These are phyloP conservation scores for Lactarius hengduanensis DNA, from an alignment of 768 basidiomycete species.

Conservation along the genomic window DNA sequence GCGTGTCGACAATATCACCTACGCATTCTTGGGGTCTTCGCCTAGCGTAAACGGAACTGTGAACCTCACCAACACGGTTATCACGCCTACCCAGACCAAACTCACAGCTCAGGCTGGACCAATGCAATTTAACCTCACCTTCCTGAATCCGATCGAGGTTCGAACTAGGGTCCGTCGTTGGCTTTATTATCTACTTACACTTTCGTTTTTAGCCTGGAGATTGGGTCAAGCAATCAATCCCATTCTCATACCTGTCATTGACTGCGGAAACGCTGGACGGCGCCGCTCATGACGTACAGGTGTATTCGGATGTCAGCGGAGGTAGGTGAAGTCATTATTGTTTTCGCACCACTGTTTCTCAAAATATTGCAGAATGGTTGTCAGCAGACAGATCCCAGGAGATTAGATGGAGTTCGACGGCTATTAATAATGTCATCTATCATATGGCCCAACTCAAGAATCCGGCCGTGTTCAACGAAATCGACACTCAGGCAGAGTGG, in stretches of 20 bases:
- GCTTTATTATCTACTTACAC: background rate
- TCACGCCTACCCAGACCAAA: constrained; percentile 40
- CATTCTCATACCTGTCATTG: constrained; percentile 41
- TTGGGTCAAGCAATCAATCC: constrained; percentile 41
- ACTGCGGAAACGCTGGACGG: constrained; percentile 36
- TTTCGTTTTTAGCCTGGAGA: constrained; percentile 35
- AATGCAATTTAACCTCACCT: constrained; percentile 40
- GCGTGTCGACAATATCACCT: constrained; percentile 21
- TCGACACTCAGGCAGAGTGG: constrained; percentile 27
- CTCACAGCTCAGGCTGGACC: constrained; percentile 38
- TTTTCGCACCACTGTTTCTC: background rate
- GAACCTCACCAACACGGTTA: constrained; percentile 30
- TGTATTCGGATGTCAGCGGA: constrained; percentile 43
- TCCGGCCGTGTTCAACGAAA: constrained; percentile 21
- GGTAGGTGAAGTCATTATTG: constrained; percentile 30
- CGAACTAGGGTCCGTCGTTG: background rate
- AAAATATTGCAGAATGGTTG: constrained; percentile 29
- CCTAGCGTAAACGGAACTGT: constrained; percentile 9
- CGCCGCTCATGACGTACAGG: constrained; percentile 36
- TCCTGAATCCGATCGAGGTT: constrained; percentile 43
- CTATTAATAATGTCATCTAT: constrained; percentile 12
- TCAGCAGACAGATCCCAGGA: constrained; percentile 22
- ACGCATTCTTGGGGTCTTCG: constrained; percentile 27
- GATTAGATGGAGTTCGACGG: constrained; percentile 16
- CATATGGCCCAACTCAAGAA: constrained; percentile 20